Percentiles rank a stretch among this genome's conserved stretches.
Conservation (phyloP, 805 yeast species). For the Suhomyces kilbournensis region DNA sequence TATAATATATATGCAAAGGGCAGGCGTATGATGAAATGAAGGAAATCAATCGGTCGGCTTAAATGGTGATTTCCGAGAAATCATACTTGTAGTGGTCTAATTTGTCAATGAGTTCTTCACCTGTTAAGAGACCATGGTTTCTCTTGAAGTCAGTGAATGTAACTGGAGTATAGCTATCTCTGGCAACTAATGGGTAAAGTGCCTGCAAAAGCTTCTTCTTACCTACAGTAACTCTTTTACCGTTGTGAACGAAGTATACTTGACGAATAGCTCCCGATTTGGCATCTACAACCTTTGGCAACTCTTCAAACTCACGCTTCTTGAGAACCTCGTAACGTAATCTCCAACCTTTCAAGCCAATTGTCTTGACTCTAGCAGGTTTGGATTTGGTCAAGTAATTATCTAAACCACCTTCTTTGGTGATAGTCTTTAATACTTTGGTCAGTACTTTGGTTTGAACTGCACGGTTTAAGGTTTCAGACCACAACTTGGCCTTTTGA, state of each 20-base stretch:
- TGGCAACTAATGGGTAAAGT: constrained; percentile 51
- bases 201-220: constrained; percentile 57
- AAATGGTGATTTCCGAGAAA: constrained; percentile 26
- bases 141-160: constrained; percentile 48
- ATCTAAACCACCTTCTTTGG: constrained; percentile 94
- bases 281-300: constrained; percentile 30
- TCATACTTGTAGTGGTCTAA: constrained; percentile 47
- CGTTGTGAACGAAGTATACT: constrained; percentile 52
- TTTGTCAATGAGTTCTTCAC: constrained; percentile 48
- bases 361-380: constrained; percentile 84
- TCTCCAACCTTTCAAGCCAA: constrained; percentile 92
- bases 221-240: constrained; percentile 55
- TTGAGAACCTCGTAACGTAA: constrained; percentile 71
- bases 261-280: constrained; percentile 28
- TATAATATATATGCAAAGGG: neutral
- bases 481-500: constrained; percentile 73
- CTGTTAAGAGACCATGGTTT: constrained; percentile 41
- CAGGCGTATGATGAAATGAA: neutral
- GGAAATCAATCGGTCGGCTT: neutral
- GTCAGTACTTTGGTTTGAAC: constrained; percentile 67
- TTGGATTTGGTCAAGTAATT: constrained; percentile 83
- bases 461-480: constrained; percentile 64
- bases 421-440: constrained; percentile 79
- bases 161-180: constrained; percentile 42
- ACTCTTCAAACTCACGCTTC: constrained; percentile 38